Base-by-base conservation (phyloP, 768 basidiomycete genomes). In the Clavaria fumosa region DNA sequence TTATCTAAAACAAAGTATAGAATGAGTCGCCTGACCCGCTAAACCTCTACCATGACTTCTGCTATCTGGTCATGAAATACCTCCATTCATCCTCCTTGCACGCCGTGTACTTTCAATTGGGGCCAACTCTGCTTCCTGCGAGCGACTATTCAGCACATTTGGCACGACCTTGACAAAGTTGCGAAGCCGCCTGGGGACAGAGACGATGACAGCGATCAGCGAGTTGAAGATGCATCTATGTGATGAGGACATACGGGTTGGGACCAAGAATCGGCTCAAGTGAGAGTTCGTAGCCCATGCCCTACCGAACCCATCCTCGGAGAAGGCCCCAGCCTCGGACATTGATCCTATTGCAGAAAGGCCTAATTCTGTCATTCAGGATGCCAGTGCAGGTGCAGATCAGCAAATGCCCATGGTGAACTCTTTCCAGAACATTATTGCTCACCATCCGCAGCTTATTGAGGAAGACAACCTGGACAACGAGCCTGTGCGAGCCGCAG, bases 81-180 rank as follows among this genome's bases (percentile, higher is more conserved):
- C 44, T 20, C 45, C 46, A 12, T 36, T 52, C 9, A 22, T 39
- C 15, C 14, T 22, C 12, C 46, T 54, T 34, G 52, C 52, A n/a
- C 12, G 19, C 4, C 45, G 30, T 19, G 23, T 54, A 17, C 40
- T 50, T 12, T 46, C 45, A 12, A 45, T 54, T 11, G 42, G 37
- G 37, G 41, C 43, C 10, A 54, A 54, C 35, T 53, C 52, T 5
- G 50, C 45, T 20, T 53, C 47, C 5, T 44, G 44, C 23, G 47
- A 48, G 42, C 34, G 37, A 2, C 43, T 50, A 7, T 52, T 51
- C 37, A 52, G 50, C 32, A 22, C 35, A 15, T 43, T 51, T 11
- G 48, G 51, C 11, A 42, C 37, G 26, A 52, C 44, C 21, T 44
- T 49, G 10, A 49, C 42, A 0, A 51, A 51, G 34, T 40, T 49